phyloP scores from a whole-genome alignment of 768 basidiomycete species.

The Trametes elegans region DNA sequence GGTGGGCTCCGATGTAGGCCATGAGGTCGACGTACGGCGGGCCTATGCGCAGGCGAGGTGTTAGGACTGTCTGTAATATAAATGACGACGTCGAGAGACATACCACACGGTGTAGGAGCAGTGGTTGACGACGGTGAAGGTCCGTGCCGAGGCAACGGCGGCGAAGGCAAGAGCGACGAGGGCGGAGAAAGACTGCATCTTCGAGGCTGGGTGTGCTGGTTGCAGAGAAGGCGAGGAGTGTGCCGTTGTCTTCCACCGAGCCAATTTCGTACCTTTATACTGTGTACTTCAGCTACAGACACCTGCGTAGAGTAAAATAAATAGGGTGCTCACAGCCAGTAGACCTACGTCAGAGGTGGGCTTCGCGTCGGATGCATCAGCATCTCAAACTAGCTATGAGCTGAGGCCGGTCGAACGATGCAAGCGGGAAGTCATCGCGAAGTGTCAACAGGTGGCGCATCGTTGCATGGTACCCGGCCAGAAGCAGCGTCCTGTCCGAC shows the following conservation, averaged over 20 bases:
- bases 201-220: neutral
- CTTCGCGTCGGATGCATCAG: no score
- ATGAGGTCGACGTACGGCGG: constrained; percentile 27
- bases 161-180: constrained; percentile 6
- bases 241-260: neutral
- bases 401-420: no score
- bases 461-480: no score
- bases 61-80: neutral
- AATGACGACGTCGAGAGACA: neutral
- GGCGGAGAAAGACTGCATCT: constrained; percentile 9
- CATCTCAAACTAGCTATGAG: no score
- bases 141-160: constrained; percentile 15
- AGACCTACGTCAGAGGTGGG: no score
- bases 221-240: neutral
- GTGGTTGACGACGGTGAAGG: constrained; percentile 39
- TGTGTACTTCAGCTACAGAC: no score
- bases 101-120: constrained; percentile 44
- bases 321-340: no score
- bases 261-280: no score
- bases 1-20: neutral
- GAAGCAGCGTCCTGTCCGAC: no score
- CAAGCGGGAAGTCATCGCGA: no score
- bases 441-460: no score
- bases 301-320: no score
- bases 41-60: constrained; percentile 28